phyloP scores from a whole-genome alignment of 164 flowering plant species.

The Umbilicus rupestris region DNA sequence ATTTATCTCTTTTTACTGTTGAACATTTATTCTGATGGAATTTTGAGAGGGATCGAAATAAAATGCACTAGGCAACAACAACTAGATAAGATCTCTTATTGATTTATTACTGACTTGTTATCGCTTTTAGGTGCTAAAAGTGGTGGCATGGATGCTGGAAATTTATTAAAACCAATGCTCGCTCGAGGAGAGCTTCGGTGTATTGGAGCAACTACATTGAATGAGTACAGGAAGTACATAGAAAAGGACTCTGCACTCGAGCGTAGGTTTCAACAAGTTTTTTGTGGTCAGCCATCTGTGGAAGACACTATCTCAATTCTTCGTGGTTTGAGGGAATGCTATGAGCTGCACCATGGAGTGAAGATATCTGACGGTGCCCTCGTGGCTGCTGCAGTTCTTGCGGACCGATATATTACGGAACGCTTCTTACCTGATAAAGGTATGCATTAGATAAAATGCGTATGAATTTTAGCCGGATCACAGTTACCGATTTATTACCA shows the following conservation, averaged over 20 bases:
- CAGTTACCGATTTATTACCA: background rate
- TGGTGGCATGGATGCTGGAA: slow-evolving; percentile 98
- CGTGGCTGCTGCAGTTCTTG: slow-evolving; percentile 82
- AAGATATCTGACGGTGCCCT: slow-evolving; percentile 91
- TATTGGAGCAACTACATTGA: slow-evolving; percentile 88
- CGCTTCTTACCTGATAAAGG: slow-evolving; percentile 97
- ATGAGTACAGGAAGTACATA: slow-evolving; percentile 86
- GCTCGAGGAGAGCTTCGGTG: slow-evolving; percentile 95
- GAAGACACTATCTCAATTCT: slow-evolving; percentile 90
- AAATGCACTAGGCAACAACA: background rate
- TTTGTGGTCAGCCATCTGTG: slow-evolving; percentile 81
- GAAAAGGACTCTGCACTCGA: slow-evolving; percentile 95
- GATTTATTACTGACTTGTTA: background rate
- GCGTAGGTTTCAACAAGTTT: slow-evolving; percentile 93
- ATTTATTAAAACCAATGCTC: slow-evolving; percentile 92
- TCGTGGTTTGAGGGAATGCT: slow-evolving; percentile 87
- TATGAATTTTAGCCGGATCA: background rate
- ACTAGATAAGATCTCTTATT: background rate
- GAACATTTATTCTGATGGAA: background rate
- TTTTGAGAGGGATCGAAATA: background rate
- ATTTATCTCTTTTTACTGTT: background rate
- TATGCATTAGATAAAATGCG: slow-evolving; percentile 9
- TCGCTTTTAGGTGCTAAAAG: slow-evolving; percentile 60
- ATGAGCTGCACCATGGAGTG: slow-evolving; percentile 95
- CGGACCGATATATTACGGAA: slow-evolving; percentile 82